Conservation (phyloP, 306 rosid genomes). For the Astragalus membranaceus region DNA sequence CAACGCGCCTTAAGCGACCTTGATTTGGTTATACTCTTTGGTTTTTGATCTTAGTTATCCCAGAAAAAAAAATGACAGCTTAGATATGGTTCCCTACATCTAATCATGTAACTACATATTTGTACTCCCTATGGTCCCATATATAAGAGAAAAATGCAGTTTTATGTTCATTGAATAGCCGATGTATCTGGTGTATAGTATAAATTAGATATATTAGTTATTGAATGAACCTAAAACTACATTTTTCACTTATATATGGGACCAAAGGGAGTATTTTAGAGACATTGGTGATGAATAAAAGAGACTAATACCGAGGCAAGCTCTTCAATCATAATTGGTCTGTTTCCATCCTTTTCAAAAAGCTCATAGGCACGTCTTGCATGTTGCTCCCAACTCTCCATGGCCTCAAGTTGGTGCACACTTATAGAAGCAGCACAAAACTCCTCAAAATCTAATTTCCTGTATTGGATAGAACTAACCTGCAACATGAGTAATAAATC, state of each 20-base stretch:
- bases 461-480: conserved; percentile 66
- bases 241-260: no score
- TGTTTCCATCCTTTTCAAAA: conserved; percentile 78
- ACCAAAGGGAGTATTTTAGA: not conserved
- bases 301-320: conserved; percentile 71
- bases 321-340: conserved; percentile 78
- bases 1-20: no score
- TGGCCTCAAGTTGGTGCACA: conserved; percentile 71
- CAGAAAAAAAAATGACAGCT: not conserved
- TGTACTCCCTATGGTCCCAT: no score
- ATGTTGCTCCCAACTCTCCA: conserved; percentile 71
- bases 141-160: no score
- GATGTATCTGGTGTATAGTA: no score
- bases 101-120: not conserved
- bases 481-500: conserved; percentile 20
- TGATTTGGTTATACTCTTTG: not conserved
- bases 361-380: conserved; percentile 72
- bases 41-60: not conserved
- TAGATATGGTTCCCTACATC: not conserved
- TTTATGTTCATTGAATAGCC: no score
- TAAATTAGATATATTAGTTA: no score
- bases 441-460: conserved; percentile 74
- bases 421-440: conserved; percentile 77
- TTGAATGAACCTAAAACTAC: no score
- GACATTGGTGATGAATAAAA: not conserved